Conservation (phyloP, 2,329 filamentous ascomycete species). For the Pseudonectria foliicola region DNA sequence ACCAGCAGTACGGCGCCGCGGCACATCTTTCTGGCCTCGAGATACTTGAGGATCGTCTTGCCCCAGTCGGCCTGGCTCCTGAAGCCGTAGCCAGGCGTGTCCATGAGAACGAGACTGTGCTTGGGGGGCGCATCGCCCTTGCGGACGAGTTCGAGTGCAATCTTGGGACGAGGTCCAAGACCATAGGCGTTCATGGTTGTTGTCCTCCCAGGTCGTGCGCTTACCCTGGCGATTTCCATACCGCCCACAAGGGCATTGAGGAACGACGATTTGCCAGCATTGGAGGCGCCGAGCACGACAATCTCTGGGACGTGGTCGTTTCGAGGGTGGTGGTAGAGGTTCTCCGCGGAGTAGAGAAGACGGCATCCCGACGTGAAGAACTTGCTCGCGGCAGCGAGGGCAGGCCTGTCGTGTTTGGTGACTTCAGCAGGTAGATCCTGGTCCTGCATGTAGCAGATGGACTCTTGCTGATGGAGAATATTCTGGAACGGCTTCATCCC, state of each 20-base stretch:
- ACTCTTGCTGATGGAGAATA: slow-evolving; percentile 13
- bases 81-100: slow-evolving; percentile 46
- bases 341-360: slow-evolving; percentile 45
- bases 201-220: slow-evolving; percentile 45
- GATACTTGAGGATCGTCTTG: slow-evolving; percentile 42
- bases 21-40: slow-evolving; percentile 38
- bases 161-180: slow-evolving; percentile 36
- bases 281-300: slow-evolving; percentile 77
- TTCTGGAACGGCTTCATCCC: slow-evolving; percentile 16
- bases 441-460: slow-evolving; percentile 13
- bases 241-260: slow-evolving; percentile 69
- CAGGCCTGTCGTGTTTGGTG: slow-evolving; percentile 15
- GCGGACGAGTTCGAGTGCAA: slow-evolving; percentile 18
- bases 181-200: slow-evolving; percentile 50
- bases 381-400: slow-evolving; percentile 20
- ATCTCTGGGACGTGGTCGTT: slow-evolving; percentile 54
- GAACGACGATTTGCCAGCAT: slow-evolving; percentile 83
- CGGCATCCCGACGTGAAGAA: slow-evolving; percentile 26
- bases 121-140: slow-evolving; percentile 34
- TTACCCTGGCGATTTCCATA: slow-evolving; percentile 39
- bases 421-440: slow-evolving; percentile 7
- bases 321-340: slow-evolving; percentile 40
- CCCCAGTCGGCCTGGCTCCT: slow-evolving; percentile 45
- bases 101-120: slow-evolving; percentile 42
- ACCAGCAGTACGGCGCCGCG: slow-evolving; percentile 47